Evolutionary conservation across 129 eudicot species (phyloP), one percentile per base, ranked within the genome.

Genomic region (Chrysanthemum lavandulifolium): DNA sequence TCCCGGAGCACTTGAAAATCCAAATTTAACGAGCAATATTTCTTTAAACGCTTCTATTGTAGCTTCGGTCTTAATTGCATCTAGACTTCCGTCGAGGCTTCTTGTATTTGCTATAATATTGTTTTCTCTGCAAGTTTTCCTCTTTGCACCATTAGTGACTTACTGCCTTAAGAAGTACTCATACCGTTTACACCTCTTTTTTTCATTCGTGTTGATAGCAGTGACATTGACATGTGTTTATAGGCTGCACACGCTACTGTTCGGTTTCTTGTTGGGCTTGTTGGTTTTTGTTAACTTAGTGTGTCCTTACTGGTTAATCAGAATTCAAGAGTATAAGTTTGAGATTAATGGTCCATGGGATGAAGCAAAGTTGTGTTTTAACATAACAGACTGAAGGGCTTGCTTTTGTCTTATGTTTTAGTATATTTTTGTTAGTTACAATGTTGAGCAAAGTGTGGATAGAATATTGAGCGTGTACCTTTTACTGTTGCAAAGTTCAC

Each of bases 341-440:
- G 97, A 40, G 47, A 7, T 3, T 49, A 73, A 94, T 84, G 98
- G 98, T 61, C 98, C 98, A 13, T 88, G 97, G 97, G 97, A 90
- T 76, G 98, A 94, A 83, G 98, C 98, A 23, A 90, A 88, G 82
- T 94, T 94, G 71, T 90, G 97, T 81, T 90, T 94, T 71, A 78
- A 90, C 53, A 83, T 90, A 45, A 90, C 89, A 10, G 98, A 94
- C 68, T 94, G 84, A 88, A 77, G 9, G 4, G 11, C 3, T 8
- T 29, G 40, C 12, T 67, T 40, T 55, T 11, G 14, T 29, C 19
- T 13, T 62, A 6, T 6, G 47, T 31, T 62, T 31, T 25, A 0
- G 10, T 40, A 40, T 40, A 40, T 40, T 40, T 40, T 40, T 40
- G 45, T 36, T 40, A 40, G 10, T 40, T 40, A 40, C 47, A 40